Conservation (phyloP, 345 rosid species). For the Pistacia integerrima region DNA sequence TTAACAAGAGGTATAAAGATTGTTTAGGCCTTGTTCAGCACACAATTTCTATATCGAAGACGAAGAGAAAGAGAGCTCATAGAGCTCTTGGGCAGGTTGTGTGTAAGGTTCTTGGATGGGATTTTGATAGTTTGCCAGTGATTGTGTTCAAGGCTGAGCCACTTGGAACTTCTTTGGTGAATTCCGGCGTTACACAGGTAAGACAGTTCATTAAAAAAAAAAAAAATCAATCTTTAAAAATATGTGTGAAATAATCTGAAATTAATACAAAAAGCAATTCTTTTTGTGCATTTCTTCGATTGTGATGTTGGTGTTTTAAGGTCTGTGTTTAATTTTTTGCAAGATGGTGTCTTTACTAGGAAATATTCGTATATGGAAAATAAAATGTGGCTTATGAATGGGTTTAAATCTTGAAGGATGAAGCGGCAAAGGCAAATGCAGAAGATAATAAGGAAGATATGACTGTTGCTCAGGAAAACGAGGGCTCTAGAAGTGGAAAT, state of each 20-base stretch:
- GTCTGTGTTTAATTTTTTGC: background rate
- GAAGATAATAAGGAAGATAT: slow-evolving; percentile 14
- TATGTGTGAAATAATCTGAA: background rate
- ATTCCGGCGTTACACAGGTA: slow-evolving; percentile 26
- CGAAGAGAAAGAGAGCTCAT: slow-evolving; percentile 43
- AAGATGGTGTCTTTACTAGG: too few relatives aligned
- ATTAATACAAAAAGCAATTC: too few relatives aligned
- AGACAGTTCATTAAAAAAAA: too few relatives aligned
- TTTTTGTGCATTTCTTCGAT: background rate
- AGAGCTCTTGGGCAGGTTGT: slow-evolving; percentile 52
- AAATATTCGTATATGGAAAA: too few relatives aligned
- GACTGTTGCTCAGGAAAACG: slow-evolving; percentile 2
- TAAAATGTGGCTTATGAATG: background rate
- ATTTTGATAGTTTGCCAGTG: slow-evolving; percentile 41
- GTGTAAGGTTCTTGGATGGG: slow-evolving; percentile 64
- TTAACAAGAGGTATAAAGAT: slow-evolving; percentile 53
- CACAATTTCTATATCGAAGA: slow-evolving; percentile 45
- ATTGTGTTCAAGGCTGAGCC: slow-evolving; percentile 44
- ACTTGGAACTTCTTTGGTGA: slow-evolving; percentile 29
- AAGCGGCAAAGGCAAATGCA: slow-evolving; percentile 2
- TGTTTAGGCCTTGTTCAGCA: slow-evolving; percentile 70
- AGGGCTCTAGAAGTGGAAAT: slow-evolving; percentile 9
- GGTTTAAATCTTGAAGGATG: slow-evolving; percentile 15
- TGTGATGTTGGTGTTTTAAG: background rate
- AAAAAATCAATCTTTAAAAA: too few relatives aligned